Percentiles rank a stretch among this genome's conserved stretches.
phyloP scores from a whole-genome alignment of 257 asterid genomes.

The Ocimum tenuiflorum region DNA sequence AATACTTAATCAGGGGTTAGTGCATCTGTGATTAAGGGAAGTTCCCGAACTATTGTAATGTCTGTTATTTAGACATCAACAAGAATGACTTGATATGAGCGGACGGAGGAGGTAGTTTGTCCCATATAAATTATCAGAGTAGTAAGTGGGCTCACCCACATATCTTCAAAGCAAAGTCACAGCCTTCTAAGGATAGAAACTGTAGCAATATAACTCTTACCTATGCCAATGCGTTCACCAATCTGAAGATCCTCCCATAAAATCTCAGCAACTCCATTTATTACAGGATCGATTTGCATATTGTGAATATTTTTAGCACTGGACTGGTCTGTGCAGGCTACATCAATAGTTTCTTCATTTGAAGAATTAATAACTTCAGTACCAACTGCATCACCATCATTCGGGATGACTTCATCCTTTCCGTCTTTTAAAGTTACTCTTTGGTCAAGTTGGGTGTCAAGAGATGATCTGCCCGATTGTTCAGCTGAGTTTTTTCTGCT shows the following conservation, averaged over 20 bases:
- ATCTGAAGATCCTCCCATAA: slow-evolving; percentile 98
- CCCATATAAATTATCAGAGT: neutral
- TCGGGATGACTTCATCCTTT: slow-evolving; percentile 26
- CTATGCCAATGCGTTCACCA: slow-evolving; percentile 97
- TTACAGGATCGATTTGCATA: slow-evolving; percentile 50
- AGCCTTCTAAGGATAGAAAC: slow-evolving; percentile 11
- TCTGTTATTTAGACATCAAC: neutral
- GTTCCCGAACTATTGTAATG: neutral
- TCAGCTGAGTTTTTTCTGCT: slow-evolving; percentile 27
- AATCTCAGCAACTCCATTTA: slow-evolving; percentile 80
- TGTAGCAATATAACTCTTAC: slow-evolving; percentile 32
- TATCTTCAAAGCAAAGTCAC: neutral
- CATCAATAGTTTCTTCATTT: slow-evolving; percentile 14
- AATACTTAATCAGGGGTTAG: neutral
- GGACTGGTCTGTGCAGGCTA: slow-evolving; percentile 26
- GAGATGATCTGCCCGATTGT: slow-evolving; percentile 26
- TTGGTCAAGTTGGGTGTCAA: slow-evolving; percentile 28
- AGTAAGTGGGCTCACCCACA: neutral
- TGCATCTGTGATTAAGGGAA: neutral
- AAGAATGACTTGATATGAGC: neutral
- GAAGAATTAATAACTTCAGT: slow-evolving; percentile 26
- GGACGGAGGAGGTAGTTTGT: neutral
- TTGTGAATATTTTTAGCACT: slow-evolving; percentile 30
- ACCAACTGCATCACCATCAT: slow-evolving; percentile 19
- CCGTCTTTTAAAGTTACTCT: slow-evolving; percentile 21